Evolutionary conservation across 176 grass and related monocot genomes (phyloP).

Genomic region (Juncus effusus): DNA sequence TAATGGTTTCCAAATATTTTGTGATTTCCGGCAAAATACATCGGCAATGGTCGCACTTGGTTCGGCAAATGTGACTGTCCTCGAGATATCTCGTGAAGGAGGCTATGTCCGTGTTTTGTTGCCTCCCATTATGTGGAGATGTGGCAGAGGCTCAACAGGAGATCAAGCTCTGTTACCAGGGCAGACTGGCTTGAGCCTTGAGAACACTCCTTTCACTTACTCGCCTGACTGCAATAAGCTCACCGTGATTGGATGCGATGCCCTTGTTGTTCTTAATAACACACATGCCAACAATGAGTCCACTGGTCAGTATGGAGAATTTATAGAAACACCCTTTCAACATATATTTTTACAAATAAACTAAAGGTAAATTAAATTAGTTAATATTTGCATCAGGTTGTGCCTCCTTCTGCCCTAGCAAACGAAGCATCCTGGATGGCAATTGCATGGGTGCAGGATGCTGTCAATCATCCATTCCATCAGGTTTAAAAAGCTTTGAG

Average conservation of each 20-base stretch:
- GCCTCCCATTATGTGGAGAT: not conserved
- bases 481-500: not conserved
- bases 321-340: too few relatives aligned
- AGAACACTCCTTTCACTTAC: constrained; percentile 19
- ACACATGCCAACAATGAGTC: not conserved
- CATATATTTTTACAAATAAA: too few relatives aligned
- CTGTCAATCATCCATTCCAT: constrained; percentile 28
- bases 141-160: not conserved
- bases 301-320: too few relatives aligned
- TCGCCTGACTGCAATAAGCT: constrained; percentile 30
- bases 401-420: constrained; percentile 22
- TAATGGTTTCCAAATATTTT: not conserved
- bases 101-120: not conserved
- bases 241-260: constrained; percentile 31
- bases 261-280: constrained; percentile 29
- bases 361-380: too few relatives aligned
- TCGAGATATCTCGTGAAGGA: constrained; percentile 13
- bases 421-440: constrained; percentile 20
- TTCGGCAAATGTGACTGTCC: not conserved
- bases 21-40: not conserved
- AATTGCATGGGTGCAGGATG: constrained; percentile 32
- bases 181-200: not conserved
- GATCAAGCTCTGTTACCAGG: not conserved
- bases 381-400: constrained; percentile 15
- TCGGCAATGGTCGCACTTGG: not conserved